Percentiles rank a stretch among this genome's conserved stretches.
These are phyloP conservation scores for Septoria linicola DNA, from an alignment of 2,329 filamentous ascomycete genomes.

Conservation along the genomic window DNA sequence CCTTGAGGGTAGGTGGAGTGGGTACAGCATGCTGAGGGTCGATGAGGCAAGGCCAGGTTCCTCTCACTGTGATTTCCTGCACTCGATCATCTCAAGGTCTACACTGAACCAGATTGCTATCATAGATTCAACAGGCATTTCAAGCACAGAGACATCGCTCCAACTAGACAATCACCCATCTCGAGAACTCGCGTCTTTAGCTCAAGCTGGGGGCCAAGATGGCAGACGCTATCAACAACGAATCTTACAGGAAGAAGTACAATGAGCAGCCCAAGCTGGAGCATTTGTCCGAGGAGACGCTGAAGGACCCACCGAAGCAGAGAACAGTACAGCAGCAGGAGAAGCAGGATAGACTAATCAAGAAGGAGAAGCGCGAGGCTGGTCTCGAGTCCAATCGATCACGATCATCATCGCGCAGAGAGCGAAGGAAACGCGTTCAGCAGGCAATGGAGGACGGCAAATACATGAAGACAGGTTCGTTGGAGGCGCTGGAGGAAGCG, in stretches of 20 bases:
- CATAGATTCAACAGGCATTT: not conserved
- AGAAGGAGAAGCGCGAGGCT: slow-evolving; percentile 33
- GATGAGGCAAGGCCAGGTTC: slow-evolving; percentile 7
- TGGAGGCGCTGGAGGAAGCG: slow-evolving; percentile 53
- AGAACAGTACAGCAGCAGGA: slow-evolving; percentile 49
- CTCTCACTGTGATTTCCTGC: slow-evolving; percentile 8
- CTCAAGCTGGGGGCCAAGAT: slow-evolving; percentile 14
- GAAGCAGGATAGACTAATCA: slow-evolving; percentile 45
- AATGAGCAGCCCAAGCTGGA: slow-evolving; percentile 31
- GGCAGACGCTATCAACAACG: slow-evolving; percentile 24
- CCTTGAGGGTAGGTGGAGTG: slow-evolving; percentile 3
- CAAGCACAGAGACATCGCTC: not conserved
- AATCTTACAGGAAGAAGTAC: slow-evolving; percentile 28
- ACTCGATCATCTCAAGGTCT: not conserved
- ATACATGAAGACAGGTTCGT: slow-evolving; percentile 52
- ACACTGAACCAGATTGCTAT: not conserved
- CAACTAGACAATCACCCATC: no score
- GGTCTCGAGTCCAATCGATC: slow-evolving; percentile 46
- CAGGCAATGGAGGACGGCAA: slow-evolving; percentile 49
- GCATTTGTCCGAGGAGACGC: slow-evolving; percentile 27
- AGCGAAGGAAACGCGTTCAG: slow-evolving; percentile 48
- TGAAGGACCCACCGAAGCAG: slow-evolving; percentile 32
- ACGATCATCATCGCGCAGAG: slow-evolving; percentile 49
- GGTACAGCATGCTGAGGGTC: slow-evolving; percentile 11
- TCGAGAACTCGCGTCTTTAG: no score